These are phyloP conservation scores for Trichoderma afroharzianum DNA, from an alignment of 2,329 filamentous ascomycete species.

Conservation along the genomic window DNA sequence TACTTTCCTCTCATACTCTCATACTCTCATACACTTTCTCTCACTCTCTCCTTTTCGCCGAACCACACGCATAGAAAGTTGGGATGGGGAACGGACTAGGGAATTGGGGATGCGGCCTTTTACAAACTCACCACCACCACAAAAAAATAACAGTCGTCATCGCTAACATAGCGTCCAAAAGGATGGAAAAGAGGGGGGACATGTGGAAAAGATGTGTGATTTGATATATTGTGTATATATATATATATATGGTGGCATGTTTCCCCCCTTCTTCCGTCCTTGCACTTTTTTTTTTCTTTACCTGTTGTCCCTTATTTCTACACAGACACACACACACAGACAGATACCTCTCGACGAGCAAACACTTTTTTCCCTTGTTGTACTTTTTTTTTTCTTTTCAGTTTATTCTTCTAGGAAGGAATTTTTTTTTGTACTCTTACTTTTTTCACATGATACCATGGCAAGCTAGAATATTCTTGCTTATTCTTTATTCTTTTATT, in stretches of 20 bases:
- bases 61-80: not conserved
- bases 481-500: not conserved
- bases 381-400: not conserved
- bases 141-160: not conserved
- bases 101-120: not conserved
- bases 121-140: not conserved
- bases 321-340: not conserved
- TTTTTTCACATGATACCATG: slow-evolving; percentile 9
- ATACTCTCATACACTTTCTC: not conserved
- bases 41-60: not conserved
- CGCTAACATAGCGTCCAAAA: not conserved
- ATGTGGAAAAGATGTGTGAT: not conserved
- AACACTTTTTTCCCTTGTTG: not conserved
- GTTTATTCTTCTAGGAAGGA: not conserved
- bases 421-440: not conserved
- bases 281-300: not conserved
- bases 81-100: not conserved
- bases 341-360: not conserved
- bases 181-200: not conserved
- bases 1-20: not conserved
- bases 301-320: not conserved
- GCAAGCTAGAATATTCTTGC: not conserved
- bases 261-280: not conserved
- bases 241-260: not conserved
- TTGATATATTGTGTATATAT: not conserved